These are phyloP conservation scores for Coemansia guatemalensis DNA, from an alignment of 192 early-diverging fungal genomes.

Conservation along the genomic window DNA sequence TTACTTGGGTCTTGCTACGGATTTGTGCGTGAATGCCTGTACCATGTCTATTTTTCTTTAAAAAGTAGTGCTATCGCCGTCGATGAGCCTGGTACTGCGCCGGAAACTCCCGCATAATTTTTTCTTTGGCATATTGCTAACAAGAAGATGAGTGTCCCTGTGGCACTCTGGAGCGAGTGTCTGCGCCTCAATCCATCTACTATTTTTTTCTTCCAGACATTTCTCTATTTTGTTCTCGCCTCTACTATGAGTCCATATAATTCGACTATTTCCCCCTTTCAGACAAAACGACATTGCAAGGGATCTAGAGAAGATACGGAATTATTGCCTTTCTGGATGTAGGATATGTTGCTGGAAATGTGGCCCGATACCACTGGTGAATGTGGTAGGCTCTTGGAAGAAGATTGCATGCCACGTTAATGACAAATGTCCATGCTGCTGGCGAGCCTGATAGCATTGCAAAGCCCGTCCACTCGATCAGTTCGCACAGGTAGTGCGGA, in stretches of 20 bases:
- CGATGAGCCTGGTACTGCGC: not conserved
- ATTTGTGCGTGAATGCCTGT: not conserved
- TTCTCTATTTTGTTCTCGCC: not conserved
- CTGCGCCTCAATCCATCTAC: not conserved
- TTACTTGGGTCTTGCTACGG: not conserved
- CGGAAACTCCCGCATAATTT: conserved; percentile 11
- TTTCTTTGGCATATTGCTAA: conserved; percentile 1
- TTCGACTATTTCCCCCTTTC: not conserved
- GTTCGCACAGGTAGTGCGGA: conserved; percentile 54
- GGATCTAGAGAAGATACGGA: conserved; percentile 39
- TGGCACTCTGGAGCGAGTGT: not conserved
- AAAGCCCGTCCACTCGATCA: conserved; percentile 50
- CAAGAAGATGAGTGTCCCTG: conserved; percentile 3
- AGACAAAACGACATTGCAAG: not conserved
- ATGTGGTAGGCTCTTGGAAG: conserved; percentile 42
- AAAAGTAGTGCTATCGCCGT: not conserved
- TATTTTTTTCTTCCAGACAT: not conserved
- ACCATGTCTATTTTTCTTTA: conserved; percentile 11
- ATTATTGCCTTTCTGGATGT: conserved; percentile 37
- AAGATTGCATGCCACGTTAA: conserved; percentile 36
- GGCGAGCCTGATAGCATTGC: conserved; percentile 36
- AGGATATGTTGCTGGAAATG: conserved; percentile 44
- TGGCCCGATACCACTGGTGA: conserved; percentile 41
- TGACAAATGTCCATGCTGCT: conserved; percentile 49
- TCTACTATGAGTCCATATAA: no score